phyloP scores from a whole-genome alignment of 495 filamentous ascomycete genomes.

The Xylaria sp. region DNA sequence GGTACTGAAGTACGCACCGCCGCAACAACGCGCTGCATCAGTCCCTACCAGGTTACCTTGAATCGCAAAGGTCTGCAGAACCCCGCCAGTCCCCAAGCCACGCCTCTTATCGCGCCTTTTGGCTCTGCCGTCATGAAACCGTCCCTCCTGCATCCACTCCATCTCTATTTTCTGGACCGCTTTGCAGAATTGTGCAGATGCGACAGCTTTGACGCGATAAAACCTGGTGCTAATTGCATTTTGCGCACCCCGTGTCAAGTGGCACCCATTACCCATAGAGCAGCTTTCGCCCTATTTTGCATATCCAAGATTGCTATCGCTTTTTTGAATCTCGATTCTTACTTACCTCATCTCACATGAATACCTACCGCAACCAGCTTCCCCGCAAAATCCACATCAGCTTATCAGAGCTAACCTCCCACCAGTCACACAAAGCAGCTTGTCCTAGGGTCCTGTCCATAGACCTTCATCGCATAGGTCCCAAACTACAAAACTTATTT shows the following conservation, averaged over 20 bases:
- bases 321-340: constrained; percentile 34
- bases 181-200: constrained; percentile 39
- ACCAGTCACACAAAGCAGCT: constrained; percentile 20
- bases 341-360: constrained; percentile 37
- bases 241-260: constrained; percentile 15
- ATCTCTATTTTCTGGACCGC: constrained; percentile 39
- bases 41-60: constrained; percentile 6
- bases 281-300: not conserved
- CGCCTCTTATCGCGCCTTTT: constrained; percentile 28
- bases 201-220: constrained; percentile 38
- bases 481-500: constrained; percentile 17
- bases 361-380: constrained; percentile 34
- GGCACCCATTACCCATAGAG: not conserved
- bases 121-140: constrained; percentile 25
- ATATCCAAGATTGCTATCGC: not conserved
- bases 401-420: constrained; percentile 44
- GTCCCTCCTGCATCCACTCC: constrained; percentile 29
- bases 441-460: constrained; percentile 3
- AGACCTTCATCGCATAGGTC: constrained; percentile 23
- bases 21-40: constrained; percentile 18
- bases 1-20: constrained; percentile 11
- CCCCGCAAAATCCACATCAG: constrained; percentile 38
- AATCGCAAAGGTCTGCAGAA: constrained; percentile 37
- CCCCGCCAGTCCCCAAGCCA: constrained; percentile 40
- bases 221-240: constrained; percentile 33